phyloP scores from a whole-genome alignment of 768 basidiomycete species.

The Paxillus involutus region DNA sequence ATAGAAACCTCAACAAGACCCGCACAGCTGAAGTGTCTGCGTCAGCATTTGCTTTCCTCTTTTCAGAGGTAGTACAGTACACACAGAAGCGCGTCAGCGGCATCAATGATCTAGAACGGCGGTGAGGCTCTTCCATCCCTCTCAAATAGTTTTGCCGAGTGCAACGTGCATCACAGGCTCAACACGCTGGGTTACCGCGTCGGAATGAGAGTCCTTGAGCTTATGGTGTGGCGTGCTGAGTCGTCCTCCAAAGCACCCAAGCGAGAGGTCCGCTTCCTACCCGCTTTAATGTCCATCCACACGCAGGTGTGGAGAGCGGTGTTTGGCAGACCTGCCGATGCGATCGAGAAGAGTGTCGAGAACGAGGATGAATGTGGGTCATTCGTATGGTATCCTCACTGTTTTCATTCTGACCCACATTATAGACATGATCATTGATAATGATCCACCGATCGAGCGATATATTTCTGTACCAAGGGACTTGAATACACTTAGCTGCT shows the following conservation, averaged over 20 bases:
- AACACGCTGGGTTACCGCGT: conserved; percentile 93
- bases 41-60: conserved; percentile 85
- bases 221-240: conserved; percentile 80
- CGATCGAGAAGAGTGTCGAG: conserved; percentile 93
- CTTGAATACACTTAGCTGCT: conserved; percentile 91
- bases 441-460: conserved; percentile 89
- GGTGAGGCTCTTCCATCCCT: conserved; percentile 45
- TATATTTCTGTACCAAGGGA: conserved; percentile 93
- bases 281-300: conserved; percentile 91
- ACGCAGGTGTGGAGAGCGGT: conserved; percentile 94
- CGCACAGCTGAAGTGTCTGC: conserved; percentile 81
- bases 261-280: conserved; percentile 87
- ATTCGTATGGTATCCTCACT: background rate
- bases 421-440: conserved; percentile 96
- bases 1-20: conserved; percentile 86
- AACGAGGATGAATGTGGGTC: conserved; percentile 91
- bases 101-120: conserved; percentile 92
- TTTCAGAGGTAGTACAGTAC: conserved; percentile 93
- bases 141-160: background rate
- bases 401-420: conserved; percentile 1
- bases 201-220: conserved; percentile 82
- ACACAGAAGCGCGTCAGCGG: conserved; percentile 94
- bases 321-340: conserved; percentile 92
- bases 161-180: conserved; percentile 49
- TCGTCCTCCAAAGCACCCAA: conserved; percentile 85